Conservation (phyloP, 2,329 filamentous ascomycete species). For the Cladophialophora psammophila region DNA sequence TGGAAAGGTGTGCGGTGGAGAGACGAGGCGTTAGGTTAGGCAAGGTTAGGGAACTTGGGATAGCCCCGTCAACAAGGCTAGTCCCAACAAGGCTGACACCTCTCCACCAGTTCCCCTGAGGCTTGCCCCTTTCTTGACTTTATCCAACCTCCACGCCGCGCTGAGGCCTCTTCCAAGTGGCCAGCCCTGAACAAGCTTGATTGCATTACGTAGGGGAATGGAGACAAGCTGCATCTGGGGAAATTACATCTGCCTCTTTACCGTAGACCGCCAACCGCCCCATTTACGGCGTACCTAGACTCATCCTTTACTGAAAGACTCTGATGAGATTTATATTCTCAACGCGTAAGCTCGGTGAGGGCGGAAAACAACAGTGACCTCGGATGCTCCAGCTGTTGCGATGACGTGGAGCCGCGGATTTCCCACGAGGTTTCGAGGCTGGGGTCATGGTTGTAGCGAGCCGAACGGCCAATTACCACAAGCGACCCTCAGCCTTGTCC, state of each 20-base stretch:
- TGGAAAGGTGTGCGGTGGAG: not conserved
- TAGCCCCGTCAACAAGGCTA: constrained; percentile 1
- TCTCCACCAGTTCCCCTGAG: constrained; percentile 19
- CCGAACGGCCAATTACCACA: constrained; percentile 17
- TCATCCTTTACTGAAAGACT: not conserved
- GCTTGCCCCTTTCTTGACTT: constrained; percentile 22
- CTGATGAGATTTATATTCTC: constrained; percentile 6
- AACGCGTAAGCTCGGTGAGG: constrained; percentile 19
- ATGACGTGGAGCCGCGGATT: not conserved
- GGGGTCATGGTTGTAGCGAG: not conserved
- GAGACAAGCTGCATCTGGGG: constrained; percentile 14
- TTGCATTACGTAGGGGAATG: constrained; percentile 23
- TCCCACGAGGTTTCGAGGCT: not conserved
- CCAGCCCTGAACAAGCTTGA: constrained; percentile 10
- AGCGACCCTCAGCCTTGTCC: constrained; percentile 8
- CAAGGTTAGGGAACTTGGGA: constrained; percentile 2
- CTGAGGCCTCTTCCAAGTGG: not conserved
- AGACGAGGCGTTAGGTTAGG: not conserved
- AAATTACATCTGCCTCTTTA: constrained; percentile 27
- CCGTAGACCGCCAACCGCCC: not conserved
- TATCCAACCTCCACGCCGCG: not conserved
- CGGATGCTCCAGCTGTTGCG: not conserved
- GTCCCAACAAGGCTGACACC: not conserved
- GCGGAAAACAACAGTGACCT: not conserved
- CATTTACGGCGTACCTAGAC: not conserved